Evolutionary conservation across 345 rosid species (phyloP), one percentile per base, ranked within the genome.

Genomic region (Balakata baccata): DNA sequence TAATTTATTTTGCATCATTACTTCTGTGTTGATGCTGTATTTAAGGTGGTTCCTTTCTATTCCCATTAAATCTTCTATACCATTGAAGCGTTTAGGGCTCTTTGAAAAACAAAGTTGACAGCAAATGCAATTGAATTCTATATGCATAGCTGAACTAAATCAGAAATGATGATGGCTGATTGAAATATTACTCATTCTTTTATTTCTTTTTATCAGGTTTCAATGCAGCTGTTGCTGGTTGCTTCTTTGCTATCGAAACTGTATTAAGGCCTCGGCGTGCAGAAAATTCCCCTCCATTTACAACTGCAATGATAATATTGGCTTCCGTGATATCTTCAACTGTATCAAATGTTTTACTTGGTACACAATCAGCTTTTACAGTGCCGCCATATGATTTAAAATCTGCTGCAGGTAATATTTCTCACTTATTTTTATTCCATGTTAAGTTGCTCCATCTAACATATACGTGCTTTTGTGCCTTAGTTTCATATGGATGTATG

Each of bases 141-240:
- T 34, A 51, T 29, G 13, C 34, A 25, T 57, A 39, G 50, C 17
- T 25, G 17, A 71, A 5, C 66, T 60, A 12, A 47, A 17, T 59
- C 47, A 38, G 56, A 10, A 25, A 14, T 18, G 23, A 73, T 43
- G 23, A 45, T 60, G 47, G 23, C n/a, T 52, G 16, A 11, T 5
- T 38, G 22, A 39, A 66, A 7, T 49, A 34, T 49, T 70, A 2
- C n/a, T 23, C 37, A 4, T 77, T 72, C 50, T 65, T 22, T 34
- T 25, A 62, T 39, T 41, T 54, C 66, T 56, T 23, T 72, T 76
- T 52, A 81, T 51, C 85, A 95, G 99, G 98, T 83, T 95, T 95
- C 81, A 95, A 91, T 88, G 99, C 98, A 65, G 96, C 98, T 39
- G 98, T 95, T 12, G 99, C 99, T 37, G 98, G 99, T 76, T 95